phyloP scores from a whole-genome alignment of 2,329 filamentous ascomycete species.

The Colletotrichum orchidophilum region DNA sequence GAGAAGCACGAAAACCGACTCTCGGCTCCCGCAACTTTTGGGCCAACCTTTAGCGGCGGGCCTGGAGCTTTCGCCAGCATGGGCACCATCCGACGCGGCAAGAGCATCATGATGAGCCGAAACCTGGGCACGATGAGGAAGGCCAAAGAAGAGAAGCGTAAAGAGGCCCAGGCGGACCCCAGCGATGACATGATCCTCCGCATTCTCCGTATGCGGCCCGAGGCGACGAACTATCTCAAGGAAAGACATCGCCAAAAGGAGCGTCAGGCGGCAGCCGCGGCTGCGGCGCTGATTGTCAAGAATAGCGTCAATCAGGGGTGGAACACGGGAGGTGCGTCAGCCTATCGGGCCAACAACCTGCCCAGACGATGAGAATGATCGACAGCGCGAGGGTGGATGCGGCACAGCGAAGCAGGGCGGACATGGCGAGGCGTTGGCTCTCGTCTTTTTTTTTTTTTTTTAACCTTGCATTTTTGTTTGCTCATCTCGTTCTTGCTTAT shows the following conservation, averaged over 20 bases:
- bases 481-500: neutral
- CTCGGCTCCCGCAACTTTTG: conserved; percentile 67
- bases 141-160: conserved; percentile 94
- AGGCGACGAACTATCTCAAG: conserved; percentile 86
- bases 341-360: conserved; percentile 56
- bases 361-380: conserved; percentile 54
- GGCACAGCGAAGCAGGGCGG: conserved; percentile 4
- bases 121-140: conserved; percentile 97
- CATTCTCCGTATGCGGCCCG: conserved; percentile 93
- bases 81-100: conserved; percentile 71
- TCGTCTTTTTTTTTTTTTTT: neutral
- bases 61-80: conserved; percentile 70
- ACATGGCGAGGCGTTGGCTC: conserved; percentile 7
- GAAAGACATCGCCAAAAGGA: conserved; percentile 95
- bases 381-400: neutral
- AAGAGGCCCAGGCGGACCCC: conserved; percentile 94
- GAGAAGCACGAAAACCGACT: conserved; percentile 60
- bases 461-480: conserved; percentile 2
- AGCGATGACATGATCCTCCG: conserved; percentile 98
- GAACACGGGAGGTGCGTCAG: conserved; percentile 53
- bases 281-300: conserved; percentile 92
- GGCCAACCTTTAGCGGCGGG: conserved; percentile 60
- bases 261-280: conserved; percentile 86
- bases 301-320: conserved; percentile 79
- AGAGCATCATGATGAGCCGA: conserved; percentile 91